These are phyloP conservation scores for Rutstroemia sydowiana DNA, from an alignment of 2,329 filamentous ascomycete genomes.

Conservation along the genomic window DNA sequence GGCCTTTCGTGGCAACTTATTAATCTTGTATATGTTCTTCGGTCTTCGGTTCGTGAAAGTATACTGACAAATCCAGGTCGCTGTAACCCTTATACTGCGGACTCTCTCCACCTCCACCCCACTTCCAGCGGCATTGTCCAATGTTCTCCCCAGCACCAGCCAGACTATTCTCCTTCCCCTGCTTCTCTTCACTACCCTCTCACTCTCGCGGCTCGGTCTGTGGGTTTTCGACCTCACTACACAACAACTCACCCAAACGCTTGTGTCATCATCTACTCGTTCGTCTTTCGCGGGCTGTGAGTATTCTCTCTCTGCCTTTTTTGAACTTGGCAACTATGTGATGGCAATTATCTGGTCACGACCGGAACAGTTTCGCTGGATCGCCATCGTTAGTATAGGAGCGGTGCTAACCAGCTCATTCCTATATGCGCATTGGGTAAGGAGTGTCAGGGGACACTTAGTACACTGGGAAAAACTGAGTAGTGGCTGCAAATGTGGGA, in stretches of 20 bases:
- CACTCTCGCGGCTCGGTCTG: constrained; percentile 36
- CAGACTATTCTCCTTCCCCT: constrained; percentile 16
- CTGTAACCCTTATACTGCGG: constrained; percentile 32
- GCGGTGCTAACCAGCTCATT: constrained; percentile 29
- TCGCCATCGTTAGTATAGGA: constrained; percentile 32
- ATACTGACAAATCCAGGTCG: constrained; percentile 22
- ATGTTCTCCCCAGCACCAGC: constrained; percentile 26
- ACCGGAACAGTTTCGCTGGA: constrained; percentile 34
- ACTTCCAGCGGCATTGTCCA: constrained; percentile 9
- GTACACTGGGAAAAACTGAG: constrained; percentile 34
- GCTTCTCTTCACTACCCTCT: constrained; percentile 34
- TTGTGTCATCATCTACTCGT: constrained; percentile 27
- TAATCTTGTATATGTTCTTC: constrained; percentile 30
- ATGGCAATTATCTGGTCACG: constrained; percentile 32
- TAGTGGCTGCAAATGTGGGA: constrained; percentile 14
- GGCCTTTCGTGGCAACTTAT: constrained; percentile 35
- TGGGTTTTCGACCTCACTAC: constrained; percentile 40
- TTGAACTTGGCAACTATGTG: constrained; percentile 34
- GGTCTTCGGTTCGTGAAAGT: background rate
- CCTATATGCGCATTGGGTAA: constrained; percentile 35
- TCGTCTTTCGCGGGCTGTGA: constrained; percentile 38
- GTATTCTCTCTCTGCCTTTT: constrained; percentile 33
- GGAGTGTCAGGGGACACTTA: constrained; percentile 33
- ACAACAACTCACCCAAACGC: constrained; percentile 38
- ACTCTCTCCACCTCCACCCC: constrained; percentile 22